Evolutionary conservation across 208 protist species (phyloP).

Genomic region (Kentomonas sorsogonicus): DNA sequence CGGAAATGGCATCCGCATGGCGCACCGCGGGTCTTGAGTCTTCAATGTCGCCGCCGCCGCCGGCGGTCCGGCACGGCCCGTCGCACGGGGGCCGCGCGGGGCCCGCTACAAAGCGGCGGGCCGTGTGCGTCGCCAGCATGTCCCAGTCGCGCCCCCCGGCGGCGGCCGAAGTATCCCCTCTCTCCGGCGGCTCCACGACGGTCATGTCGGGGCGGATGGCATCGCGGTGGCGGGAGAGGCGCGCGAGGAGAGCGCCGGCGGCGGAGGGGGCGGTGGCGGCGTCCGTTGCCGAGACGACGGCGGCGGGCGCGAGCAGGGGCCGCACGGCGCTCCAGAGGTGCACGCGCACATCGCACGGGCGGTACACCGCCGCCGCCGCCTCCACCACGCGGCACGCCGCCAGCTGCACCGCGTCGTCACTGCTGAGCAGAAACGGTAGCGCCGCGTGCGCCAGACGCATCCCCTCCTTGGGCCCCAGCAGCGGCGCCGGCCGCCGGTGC

Average conservation of each 20-base stretch:
- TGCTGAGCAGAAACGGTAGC: slow-evolving; percentile 39
- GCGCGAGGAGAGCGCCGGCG: not conserved
- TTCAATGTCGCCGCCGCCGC: no score
- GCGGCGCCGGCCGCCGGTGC: not conserved
- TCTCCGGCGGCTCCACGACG: not conserved
- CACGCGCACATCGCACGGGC: slow-evolving; percentile 32
- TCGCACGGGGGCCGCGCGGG: no score
- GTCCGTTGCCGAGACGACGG: slow-evolving; percentile 13
- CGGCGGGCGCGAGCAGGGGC: no score
- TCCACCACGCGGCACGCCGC: slow-evolving; percentile 49
- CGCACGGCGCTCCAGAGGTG: slow-evolving; percentile 45
- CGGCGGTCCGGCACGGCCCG: no score
- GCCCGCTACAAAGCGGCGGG: no score
- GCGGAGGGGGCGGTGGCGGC: no score
- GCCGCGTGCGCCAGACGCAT: slow-evolving; percentile 59
- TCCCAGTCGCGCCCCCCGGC: no score
- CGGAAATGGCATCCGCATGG: no score
- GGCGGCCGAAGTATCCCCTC: no score
- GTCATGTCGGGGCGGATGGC: not conserved
- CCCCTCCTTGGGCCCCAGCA: slow-evolving; percentile 15
- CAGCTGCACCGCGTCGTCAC: slow-evolving; percentile 32
- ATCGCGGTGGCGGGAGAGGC: not conserved
- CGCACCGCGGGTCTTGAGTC: no score
- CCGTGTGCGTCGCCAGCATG: no score
- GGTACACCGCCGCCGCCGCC: slow-evolving; percentile 36